These are phyloP conservation scores for Tuctoria greenei DNA, from an alignment of 176 grass and related monocot genomes.

Conservation along the genomic window DNA sequence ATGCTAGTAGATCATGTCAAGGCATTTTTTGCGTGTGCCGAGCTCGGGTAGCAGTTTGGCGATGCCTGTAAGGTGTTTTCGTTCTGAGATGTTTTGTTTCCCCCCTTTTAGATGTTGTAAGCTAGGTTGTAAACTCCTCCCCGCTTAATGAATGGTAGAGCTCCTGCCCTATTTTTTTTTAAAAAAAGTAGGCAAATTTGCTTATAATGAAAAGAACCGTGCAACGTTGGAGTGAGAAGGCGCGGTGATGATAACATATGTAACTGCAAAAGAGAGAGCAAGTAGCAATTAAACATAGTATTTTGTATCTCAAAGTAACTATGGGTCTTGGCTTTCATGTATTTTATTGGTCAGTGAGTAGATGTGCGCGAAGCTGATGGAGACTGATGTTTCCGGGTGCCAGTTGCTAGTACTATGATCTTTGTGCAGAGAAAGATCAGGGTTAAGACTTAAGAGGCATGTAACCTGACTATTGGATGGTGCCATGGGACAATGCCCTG, in stretches of 20 bases:
- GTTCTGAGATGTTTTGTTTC: no score
- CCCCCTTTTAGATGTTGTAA: no score
- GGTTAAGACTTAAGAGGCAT: constrained; percentile 11
- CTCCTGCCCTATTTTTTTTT: no score
- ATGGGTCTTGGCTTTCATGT: constrained; percentile 36
- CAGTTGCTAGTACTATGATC: background rate
- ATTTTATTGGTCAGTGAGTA: constrained; percentile 37
- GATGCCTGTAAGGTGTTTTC: no score
- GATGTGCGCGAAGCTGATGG: constrained; percentile 38
- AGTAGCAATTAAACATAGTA: constrained; percentile 21
- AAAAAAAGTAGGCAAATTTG: background rate
- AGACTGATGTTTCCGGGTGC: constrained; percentile 14
- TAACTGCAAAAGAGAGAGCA: constrained; percentile 2
- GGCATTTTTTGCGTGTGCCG: no score
- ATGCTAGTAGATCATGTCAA: no score
- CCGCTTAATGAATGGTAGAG: no score
- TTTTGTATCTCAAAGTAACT: constrained; percentile 29
- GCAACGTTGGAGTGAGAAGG: background rate
- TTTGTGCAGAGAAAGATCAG: constrained; percentile 21
- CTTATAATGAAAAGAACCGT: constrained; percentile 15
- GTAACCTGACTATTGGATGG: constrained; percentile 32
- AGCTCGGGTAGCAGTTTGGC: no score
- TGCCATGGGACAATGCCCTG: constrained; percentile 40
- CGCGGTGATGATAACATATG: constrained; percentile 35
- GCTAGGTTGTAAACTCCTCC: no score